A percentile compares a stretch with the other conserved stretches of the same genome.
phyloP scores from a whole-genome alignment of 1,139 yeast species.

The Candida buenavistaensis region DNA sequence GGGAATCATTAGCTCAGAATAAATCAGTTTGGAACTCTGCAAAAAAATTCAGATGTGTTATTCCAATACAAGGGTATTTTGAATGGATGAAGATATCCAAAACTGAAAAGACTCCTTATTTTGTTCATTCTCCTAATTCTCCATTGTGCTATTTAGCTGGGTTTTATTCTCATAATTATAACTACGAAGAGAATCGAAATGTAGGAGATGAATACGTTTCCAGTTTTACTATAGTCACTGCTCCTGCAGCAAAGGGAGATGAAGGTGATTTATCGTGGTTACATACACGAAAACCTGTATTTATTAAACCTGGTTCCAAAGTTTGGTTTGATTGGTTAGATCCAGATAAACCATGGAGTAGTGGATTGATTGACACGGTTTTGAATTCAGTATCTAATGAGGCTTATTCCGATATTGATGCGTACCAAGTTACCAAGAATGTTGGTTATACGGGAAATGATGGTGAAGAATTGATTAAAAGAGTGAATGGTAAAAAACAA shows the following conservation, averaged over 20 bases:
- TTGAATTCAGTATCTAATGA: constrained; percentile 38
- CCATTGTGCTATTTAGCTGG: constrained; percentile 72
- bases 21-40: constrained; percentile 53
- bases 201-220: constrained; percentile 32
- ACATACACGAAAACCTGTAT: constrained; percentile 76
- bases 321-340: constrained; percentile 67
- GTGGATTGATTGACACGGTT: constrained; percentile 32
- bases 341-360: constrained; percentile 42
- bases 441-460: constrained; percentile 66
- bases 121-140: constrained; percentile 51
- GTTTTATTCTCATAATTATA: constrained; percentile 51
- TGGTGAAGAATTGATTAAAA: constrained; percentile 42
- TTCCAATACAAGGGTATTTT: constrained; percentile 81
- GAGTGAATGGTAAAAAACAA: constrained; percentile 21
- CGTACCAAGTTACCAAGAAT: constrained; percentile 56
- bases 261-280: constrained; percentile 60
- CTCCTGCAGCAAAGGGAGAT: constrained; percentile 54
- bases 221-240: constrained; percentile 74
- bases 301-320: constrained; percentile 55
- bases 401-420: constrained; percentile 45
- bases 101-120: constrained; percentile 60
- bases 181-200: constrained; percentile 27
- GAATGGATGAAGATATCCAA: constrained; percentile 67
- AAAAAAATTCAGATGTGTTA: constrained; percentile 55
- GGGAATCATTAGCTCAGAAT: constrained; percentile 49